Evolutionary conservation across 306 rosid genomes (phyloP), one percentile per base, ranked within the genome.

Genomic region (Castanea sativa): DNA sequence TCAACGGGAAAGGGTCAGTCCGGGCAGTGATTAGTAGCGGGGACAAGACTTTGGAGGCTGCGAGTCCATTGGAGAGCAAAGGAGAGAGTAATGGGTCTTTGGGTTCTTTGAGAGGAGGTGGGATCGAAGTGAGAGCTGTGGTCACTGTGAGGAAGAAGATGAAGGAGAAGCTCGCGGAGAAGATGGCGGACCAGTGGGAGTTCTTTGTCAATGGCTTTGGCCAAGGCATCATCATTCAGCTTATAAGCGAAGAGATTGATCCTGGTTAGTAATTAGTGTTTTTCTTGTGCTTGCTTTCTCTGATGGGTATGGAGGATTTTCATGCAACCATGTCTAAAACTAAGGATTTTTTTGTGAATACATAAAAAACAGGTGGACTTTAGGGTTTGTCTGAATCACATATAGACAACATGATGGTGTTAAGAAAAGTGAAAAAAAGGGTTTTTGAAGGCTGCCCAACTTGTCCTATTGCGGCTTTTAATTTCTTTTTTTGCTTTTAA

Each of bases 111-210:
- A 38, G 81, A 0, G 87, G 64, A 0, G 87, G 69, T 41, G 89
- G 82, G 77, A 84, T 89, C 23, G 64, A 85, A 60, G 97, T 93
- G 77, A 91, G 73, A 41, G 97, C 91, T 10, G 90, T 75, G 80
- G 79, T 91, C 41, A 89, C 82, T 7, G 88, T 95, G 83, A 89
- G 93, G 84, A 92, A 92, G 83, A 91, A 93, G 82, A 89, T 87
- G 90, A 92, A 91, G 83, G 91, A 90, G 86, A 93, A 79, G 67
- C 30, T 94, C 6, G 57, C 57, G 1, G 97, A 91, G 6, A 89
- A 81, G 82, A 45, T 95, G 32, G 93, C 85, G 59, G 98, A 95
- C 84, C 86, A 86, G 81, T 95, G 92, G 94, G 97, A 92, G 71
- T 84, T 78, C 30, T 80, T 91, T 18, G 20, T 91, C 57, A 95